Base-by-base conservation (phyloP, 306 rosid genomes). In the Astragalus membranaceus region DNA sequence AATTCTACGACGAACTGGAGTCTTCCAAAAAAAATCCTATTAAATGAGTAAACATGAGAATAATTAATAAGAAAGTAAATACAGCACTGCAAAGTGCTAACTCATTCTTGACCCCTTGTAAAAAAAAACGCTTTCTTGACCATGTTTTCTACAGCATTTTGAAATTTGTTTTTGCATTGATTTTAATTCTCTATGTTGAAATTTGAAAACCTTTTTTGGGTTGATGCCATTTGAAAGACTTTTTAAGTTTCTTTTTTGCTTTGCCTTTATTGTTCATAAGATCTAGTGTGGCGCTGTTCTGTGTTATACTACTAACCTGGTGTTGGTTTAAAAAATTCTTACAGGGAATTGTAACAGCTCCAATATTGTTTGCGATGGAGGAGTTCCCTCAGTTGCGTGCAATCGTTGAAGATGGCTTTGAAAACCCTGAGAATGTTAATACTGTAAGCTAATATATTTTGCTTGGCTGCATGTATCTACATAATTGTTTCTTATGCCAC, bases 321-420 rank as follows among this genome's bases (percentile, higher is more conserved):
- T 54, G n/a, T 58, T 58, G 57, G 47, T 58, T 70, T 41, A 53
- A 70, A 33, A 67, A 58, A 11, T 11, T 76, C 10, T 80, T 86
- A 75, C 76, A 94, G 99, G 99, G 99, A 75, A 87, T 94, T 48
- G 67, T 91, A 39, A 94, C 99, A 1, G 99, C 97, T 78, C 99
- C 99, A 2, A 71, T 91, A 62, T 84, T 94, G 79, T 94, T 88
- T 83, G 97, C 99, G 15, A 87, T 88, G 91, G 99, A 94, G 84
- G 99, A 94, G 79, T 88, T 88, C 76, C 97, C 97, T 50, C 84
- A 94, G 76, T 63, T 94, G 89, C 92, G 81, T n/a, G 51, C 67
- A 10, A 77, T 90, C 20, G 88, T 92, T 60, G 86, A 83, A 3
- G 75, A 67, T 42, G 98, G 98, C 55, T 85, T 92, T 74, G 98